phyloP scores from a whole-genome alignment of 345 rosid genomes.

The Arabidopsis suecica region DNA sequence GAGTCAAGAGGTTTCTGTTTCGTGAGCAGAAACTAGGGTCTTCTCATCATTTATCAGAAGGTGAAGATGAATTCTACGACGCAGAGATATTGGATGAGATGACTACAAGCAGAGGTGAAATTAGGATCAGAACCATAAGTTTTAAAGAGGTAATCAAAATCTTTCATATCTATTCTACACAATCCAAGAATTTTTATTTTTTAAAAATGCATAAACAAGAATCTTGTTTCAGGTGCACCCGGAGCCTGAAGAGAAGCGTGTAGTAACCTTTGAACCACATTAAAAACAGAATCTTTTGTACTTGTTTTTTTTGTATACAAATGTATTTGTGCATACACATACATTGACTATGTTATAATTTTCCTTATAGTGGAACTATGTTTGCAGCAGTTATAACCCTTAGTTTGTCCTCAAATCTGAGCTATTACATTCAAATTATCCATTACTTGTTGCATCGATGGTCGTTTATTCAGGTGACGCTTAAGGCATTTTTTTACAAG shows the following conservation, averaged over 20 bases:
- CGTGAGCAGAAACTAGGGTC: slow-evolving; percentile 42
- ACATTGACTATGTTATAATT: not conserved
- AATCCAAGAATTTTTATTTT: not conserved
- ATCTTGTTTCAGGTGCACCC: slow-evolving; percentile 25
- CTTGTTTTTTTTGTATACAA: slow-evolving; percentile 17
- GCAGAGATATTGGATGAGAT: slow-evolving; percentile 78
- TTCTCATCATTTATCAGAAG: slow-evolving; percentile 47
- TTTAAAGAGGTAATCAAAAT: slow-evolving; percentile 51
- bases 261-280: slow-evolving; percentile 36
- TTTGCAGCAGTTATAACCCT: not conserved
- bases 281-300: not conserved
- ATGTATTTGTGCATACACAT: slow-evolving; percentile 1
- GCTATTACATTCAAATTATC: slow-evolving; percentile 3
- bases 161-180: not conserved
- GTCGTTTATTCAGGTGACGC: slow-evolving; percentile 1
- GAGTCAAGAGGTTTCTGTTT: not conserved
- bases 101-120: slow-evolving; percentile 84
- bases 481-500: slow-evolving; percentile 12
- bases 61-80: slow-evolving; percentile 49
- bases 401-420: slow-evolving; percentile 1
- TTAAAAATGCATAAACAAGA: not conserved
- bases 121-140: slow-evolving; percentile 64
- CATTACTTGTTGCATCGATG: slow-evolving; percentile 21
- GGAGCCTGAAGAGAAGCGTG: slow-evolving; percentile 33
- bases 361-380: not conserved